phyloP scores from a whole-genome alignment of 192 early-diverging fungal genomes.

The Anaeromyces robustus region DNA sequence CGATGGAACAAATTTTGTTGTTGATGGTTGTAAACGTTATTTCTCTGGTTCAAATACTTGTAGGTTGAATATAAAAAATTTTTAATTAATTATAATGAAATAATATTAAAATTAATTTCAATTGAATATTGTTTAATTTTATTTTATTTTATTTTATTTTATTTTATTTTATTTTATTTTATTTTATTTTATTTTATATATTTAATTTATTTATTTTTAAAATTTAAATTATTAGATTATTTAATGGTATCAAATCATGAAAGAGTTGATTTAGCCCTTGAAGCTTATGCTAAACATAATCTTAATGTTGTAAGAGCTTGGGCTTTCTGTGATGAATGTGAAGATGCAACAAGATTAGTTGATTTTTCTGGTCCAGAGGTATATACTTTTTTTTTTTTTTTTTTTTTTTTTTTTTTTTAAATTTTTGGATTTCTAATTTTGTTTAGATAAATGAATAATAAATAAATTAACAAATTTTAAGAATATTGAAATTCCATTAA shows the following conservation, averaged over 20 bases:
- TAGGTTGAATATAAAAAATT: not conserved
- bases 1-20: not conserved
- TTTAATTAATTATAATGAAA: no score
- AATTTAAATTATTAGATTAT: not conserved
- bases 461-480: no score
- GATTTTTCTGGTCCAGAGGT: not conserved
- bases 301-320: not conserved
- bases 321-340: not conserved
- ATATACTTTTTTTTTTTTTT: not conserved
- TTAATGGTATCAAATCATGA: not conserved
- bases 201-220: no score
- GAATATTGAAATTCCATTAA: no score
- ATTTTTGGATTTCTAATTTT: no score
- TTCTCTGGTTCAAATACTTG: not conserved
- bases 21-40: not conserved
- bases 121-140: no score
- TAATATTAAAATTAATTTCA: no score
- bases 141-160: no score
- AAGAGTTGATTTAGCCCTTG: not conserved
- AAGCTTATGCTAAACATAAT: not conserved
- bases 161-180: no score
- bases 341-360: not conserved
- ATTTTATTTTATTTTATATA: no score
- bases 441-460: no score
- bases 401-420: no score